Conservation (phyloP, 257 asterid genomes). For the Penstemon barbatus region DNA sequence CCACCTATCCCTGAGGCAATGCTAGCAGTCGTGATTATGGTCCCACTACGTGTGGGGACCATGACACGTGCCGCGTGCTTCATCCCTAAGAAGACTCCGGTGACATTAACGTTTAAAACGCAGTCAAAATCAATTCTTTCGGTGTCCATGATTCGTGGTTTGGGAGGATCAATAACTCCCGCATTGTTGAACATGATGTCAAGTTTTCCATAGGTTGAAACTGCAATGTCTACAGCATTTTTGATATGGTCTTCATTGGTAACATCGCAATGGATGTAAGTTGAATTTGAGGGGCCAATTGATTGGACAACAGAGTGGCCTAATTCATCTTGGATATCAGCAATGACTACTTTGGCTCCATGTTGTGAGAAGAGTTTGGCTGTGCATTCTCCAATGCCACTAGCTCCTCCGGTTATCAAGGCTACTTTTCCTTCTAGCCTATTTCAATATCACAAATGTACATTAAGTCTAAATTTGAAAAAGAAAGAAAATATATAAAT, state of each 20-base stretch:
- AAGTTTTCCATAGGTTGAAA: conserved; percentile 32
- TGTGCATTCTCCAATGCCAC: too few species aligned
- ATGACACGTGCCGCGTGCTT: conserved; percentile 36
- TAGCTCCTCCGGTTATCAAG: too few species aligned
- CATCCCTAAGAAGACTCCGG: conserved; percentile 41
- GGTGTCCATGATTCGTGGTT: conserved; percentile 31
- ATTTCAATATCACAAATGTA: too few species aligned
- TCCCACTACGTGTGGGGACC: conserved; percentile 27
- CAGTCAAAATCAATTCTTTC: conserved; percentile 30
- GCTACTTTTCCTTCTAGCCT: too few species aligned
- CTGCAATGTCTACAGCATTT: conserved; percentile 28
- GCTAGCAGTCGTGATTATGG: conserved; percentile 39
- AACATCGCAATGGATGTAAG: conserved; percentile 39
- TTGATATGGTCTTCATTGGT: conserved; percentile 35
- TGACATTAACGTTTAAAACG: conserved; percentile 28
- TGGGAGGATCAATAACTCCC: conserved; percentile 28
- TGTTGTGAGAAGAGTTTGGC: too few species aligned
- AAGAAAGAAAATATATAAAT: too few species aligned
- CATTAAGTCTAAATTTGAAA: too few species aligned
- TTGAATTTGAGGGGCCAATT: conserved; percentile 27
- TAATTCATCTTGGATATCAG: conserved; percentile 39
- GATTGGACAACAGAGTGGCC: conserved; percentile 27
- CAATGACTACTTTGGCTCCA: conserved; percentile 27
- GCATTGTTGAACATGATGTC: conserved; percentile 45
- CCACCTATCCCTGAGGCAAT: conserved; percentile 9